Conservation (phyloP, 23 red algal genomes). For the Gracilariopsis chorda region DNA sequence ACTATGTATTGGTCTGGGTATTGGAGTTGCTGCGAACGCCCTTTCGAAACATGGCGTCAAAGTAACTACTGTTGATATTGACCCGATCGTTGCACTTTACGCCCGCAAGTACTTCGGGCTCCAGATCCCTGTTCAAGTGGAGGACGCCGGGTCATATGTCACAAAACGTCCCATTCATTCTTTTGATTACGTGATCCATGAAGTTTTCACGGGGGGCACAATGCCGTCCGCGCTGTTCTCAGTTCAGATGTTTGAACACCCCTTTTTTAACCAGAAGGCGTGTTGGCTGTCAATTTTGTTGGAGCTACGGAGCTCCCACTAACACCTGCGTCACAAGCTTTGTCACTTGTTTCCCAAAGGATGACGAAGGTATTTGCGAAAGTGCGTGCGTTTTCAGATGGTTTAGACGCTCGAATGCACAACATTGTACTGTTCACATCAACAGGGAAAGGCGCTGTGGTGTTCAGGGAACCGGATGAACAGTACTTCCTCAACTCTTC, state of each 20-base stretch:
- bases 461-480: conserved; percentile 15
- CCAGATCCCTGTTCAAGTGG: conserved; percentile 2
- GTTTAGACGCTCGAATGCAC: conserved; percentile 15
- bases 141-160: conserved; percentile 21
- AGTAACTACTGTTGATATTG: conserved; percentile 53
- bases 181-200: conserved; percentile 59
- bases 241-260: background rate
- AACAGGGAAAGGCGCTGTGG: background rate
- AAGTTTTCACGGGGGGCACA: conserved; percentile 63
- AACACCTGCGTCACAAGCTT: conserved; percentile 19
- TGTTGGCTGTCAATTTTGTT: conserved; percentile 59
- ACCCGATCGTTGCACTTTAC: conserved; percentile 32
- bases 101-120: conserved; percentile 33
- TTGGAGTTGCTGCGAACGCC: conserved; percentile 51
- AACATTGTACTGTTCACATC: conserved; percentile 63
- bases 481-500: conserved; percentile 31
- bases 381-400: conserved; percentile 48
- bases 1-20: conserved; percentile 52
- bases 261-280: conserved; percentile 33
- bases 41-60: conserved; percentile 3
- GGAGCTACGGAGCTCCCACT: conserved; percentile 20
- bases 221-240: conserved; percentile 35
- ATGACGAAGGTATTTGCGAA: conserved; percentile 23
- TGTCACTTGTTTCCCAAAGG: conserved; percentile 12
- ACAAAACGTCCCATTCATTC: background rate